A percentile compares a stretch with the other conserved stretches of the same genome.
phyloP scores from a whole-genome alignment of 805 yeast genomes.

The Yamadazyma nakazawae region DNA sequence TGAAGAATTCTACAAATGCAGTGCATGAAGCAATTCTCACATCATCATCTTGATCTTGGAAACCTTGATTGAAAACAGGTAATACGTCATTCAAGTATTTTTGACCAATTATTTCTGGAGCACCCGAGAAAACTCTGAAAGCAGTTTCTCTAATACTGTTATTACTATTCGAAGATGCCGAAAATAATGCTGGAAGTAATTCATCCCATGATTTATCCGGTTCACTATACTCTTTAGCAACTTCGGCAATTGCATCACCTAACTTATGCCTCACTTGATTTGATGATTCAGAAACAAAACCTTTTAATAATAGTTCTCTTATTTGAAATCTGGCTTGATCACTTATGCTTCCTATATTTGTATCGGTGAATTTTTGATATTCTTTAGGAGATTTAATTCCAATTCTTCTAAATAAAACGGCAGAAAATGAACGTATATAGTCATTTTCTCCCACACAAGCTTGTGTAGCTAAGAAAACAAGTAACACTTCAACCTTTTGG shows the following conservation, averaged over 20 bases:
- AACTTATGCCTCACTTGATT: conserved; percentile 83
- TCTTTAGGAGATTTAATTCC: conserved; percentile 76
- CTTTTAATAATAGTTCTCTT: conserved; percentile 63
- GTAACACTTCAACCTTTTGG: conserved; percentile 59
- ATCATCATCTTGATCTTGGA: conserved; percentile 72
- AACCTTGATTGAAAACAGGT: conserved; percentile 76
- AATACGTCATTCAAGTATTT: conserved; percentile 53
- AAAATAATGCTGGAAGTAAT: conserved; percentile 67
- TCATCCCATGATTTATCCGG: conserved; percentile 70
- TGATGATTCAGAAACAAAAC: conserved; percentile 67
- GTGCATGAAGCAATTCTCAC: conserved; percentile 90
- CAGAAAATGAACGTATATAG: conserved; percentile 65
- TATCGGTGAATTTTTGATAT: conserved; percentile 61
- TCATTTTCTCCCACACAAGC: conserved; percentile 63
- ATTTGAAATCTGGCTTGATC: conserved; percentile 59
- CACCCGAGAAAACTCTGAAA: conserved; percentile 80
- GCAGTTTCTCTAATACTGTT: conserved; percentile 82
- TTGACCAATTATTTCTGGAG: conserved; percentile 72
- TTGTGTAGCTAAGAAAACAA: conserved; percentile 79
- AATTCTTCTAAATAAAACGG: conserved; percentile 85
- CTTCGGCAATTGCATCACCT: conserved; percentile 91
- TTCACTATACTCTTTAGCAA: conserved; percentile 65
- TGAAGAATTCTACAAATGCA: conserved; percentile 89
- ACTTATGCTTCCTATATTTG: conserved; percentile 71
- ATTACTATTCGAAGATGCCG: conserved; percentile 54